Percentiles rank a stretch among this genome's conserved stretches.
phyloP scores from a whole-genome alignment of 257 asterid genomes.

The Fraxinus pennsylvanica region DNA sequence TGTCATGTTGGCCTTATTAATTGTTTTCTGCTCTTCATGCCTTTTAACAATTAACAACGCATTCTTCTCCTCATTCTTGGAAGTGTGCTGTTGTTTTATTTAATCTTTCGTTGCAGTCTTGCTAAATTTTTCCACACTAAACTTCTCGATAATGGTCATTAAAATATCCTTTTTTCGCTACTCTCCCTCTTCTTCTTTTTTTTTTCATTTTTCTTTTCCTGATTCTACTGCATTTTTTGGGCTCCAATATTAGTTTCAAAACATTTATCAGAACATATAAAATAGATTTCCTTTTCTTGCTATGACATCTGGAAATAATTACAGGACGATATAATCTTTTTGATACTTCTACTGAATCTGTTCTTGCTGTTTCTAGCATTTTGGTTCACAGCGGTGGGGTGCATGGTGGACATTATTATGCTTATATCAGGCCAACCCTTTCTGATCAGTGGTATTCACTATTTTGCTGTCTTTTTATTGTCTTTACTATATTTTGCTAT shows the following conservation, averaged over 20 bases:
- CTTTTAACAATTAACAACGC: background rate
- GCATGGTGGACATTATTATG: slow-evolving; percentile 66
- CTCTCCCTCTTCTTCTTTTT: slow-evolving; percentile 2
- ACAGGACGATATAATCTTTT: background rate
- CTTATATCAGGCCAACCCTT: slow-evolving; percentile 58
- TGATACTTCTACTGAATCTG: slow-evolving; percentile 8
- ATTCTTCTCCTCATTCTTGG: background rate
- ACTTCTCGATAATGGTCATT: slow-evolving; percentile 15
- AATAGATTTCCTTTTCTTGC: background rate
- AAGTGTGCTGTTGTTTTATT: slow-evolving; percentile 3
- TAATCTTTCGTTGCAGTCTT: slow-evolving; percentile 6
- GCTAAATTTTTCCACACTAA: slow-evolving; percentile 10
- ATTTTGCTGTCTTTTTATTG: background rate
- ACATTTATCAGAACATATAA: background rate
- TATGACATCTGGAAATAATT: slow-evolving; percentile 9
- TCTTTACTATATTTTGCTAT: background rate
- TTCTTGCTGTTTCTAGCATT: slow-evolving; percentile 32
- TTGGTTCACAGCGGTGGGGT: slow-evolving; percentile 44
- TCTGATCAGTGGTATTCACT: slow-evolving; percentile 54
- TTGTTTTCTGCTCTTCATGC: background rate
- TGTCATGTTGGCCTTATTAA: background rate
- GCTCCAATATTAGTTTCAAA: background rate
- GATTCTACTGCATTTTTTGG: background rate
- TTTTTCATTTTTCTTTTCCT: background rate
- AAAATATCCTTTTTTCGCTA: slow-evolving; percentile 5